Evolutionary conservation across 2,329 filamentous ascomycete species (phyloP), one percentile per base, ranked within the genome.

Genomic region (Verticillium klebahnii): DNA sequence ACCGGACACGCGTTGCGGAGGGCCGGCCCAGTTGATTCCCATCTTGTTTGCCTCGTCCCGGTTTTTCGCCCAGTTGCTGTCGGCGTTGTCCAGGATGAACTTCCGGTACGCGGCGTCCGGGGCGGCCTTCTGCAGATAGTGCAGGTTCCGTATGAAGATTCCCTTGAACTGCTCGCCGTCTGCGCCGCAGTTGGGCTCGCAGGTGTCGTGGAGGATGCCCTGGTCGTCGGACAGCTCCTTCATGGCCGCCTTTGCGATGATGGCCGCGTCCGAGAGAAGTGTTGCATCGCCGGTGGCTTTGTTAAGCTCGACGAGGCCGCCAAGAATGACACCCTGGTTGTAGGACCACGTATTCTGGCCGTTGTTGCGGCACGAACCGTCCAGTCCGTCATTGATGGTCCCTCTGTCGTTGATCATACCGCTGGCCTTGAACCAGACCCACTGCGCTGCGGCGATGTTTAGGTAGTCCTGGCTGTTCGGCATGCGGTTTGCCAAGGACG

Each of bases 121-220:
- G 1, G 79, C 80, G 2, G 73, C 82, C 1, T 74, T 69, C 25
- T 89, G 78, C 37, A 92, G 73, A 60, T 83, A 81, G 37, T 80
- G 78, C 23, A 92, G 74, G 69, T 90, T 90, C 23, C 88, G 81
- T 17, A 85, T 79, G 65, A 91, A 90, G 39, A 91, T 78, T 3
- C 89, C 89, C 73, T 92, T 92, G 80, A 92, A 92, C 68, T 90
- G 86, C 37, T 84, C 79, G 1, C 79, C 82, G 63, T 87, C 82
- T 19, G 69, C 71, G 12, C 76, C 78, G 60, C 79, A 84, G 65
- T 76, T 66, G 50, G 75, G 72, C 61, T 82, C 81, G 65, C 82
- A 84, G 3, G 71, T 65, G 31, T 84, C 82, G 32, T 77, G 77
- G 3, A 88, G 73, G 31, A 87, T 76, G 12, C 80, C 78, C 59